A percentile compares a stretch with the other conserved stretches of the same genome.
phyloP scores from a whole-genome alignment of 345 rosid species.

The Dovyalis caffra region DNA sequence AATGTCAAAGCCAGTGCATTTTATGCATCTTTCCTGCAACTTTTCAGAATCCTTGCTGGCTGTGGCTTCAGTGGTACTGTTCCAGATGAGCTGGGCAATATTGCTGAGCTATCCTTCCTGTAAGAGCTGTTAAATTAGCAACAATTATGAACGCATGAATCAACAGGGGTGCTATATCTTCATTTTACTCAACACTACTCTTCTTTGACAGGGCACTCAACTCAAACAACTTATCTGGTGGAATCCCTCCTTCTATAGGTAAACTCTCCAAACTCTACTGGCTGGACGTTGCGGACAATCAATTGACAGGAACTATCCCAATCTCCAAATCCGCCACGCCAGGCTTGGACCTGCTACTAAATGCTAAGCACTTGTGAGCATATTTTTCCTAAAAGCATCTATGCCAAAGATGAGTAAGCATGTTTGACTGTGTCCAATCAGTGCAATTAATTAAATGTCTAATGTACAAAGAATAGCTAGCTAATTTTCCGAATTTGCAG shows the following conservation, averaged over 20 bases:
- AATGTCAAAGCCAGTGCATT: neutral
- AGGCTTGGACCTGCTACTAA: conserved; percentile 71
- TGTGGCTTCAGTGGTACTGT: conserved; percentile 82
- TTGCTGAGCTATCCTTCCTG: conserved; percentile 75
- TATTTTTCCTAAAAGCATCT: neutral
- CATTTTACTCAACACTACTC: conserved; percentile 7
- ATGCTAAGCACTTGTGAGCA: conserved; percentile 87
- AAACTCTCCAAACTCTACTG: conserved; percentile 72
- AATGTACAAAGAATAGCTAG: too few relatives aligned
- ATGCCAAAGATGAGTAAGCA: neutral
- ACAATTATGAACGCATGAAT: neutral
- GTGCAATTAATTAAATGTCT: neutral
- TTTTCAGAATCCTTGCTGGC: conserved; percentile 77
- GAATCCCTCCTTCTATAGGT: conserved; percentile 73
- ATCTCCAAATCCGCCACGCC: conserved; percentile 51
- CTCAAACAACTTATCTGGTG: conserved; percentile 77
- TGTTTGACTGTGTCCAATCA: neutral
- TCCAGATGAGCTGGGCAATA: conserved; percentile 82
- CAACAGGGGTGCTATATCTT: neutral
- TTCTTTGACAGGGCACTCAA: conserved; percentile 69
- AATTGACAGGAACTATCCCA: conserved; percentile 72
- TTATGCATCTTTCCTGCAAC: neutral
- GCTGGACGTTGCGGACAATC: conserved; percentile 94
- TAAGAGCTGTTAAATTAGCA: conserved; percentile 33
- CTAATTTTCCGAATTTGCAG: conserved; percentile 42